These are phyloP conservation scores for Gossypium longicalyx DNA, from an alignment of 345 rosid genomes.

Conservation along the genomic window DNA sequence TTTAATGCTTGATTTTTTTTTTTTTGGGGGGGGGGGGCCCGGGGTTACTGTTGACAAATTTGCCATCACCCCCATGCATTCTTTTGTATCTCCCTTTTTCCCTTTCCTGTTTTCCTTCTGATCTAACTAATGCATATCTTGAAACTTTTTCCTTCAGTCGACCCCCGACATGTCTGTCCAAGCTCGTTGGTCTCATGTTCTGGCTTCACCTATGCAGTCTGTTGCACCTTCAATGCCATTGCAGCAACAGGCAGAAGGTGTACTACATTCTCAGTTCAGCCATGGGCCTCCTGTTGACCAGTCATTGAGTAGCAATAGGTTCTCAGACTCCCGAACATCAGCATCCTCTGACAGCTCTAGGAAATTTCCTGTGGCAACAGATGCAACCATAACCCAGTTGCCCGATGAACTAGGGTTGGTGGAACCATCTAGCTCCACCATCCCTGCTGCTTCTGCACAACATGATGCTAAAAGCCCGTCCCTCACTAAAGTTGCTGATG, in stretches of 20 bases:
- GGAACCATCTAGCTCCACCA: conserved; percentile 45
- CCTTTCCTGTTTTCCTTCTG: no score
- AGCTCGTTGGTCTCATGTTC: conserved; percentile 79
- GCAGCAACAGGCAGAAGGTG: conserved; percentile 57
- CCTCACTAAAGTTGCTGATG: not conserved
- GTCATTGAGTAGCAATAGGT: conserved; percentile 41
- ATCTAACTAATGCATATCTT: conserved; percentile 12
- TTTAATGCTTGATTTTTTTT: not conserved
- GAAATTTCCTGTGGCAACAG: conserved; percentile 29
- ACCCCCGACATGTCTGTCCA: conserved; percentile 66
- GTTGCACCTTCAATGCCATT: conserved; percentile 47
- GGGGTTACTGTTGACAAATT: no score
- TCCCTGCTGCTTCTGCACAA: conserved; percentile 33
- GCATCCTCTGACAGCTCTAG: conserved; percentile 32
- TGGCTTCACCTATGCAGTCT: conserved; percentile 49
- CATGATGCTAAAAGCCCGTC: conserved; percentile 14
- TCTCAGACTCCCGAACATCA: conserved; percentile 40
- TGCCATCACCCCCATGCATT: no score
- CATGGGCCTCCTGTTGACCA: conserved; percentile 50
- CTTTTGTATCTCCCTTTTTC: no score
- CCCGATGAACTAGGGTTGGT: conserved; percentile 58
- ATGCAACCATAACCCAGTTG: conserved; percentile 38
- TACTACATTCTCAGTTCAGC: conserved; percentile 51
- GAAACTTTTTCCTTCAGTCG: conserved; percentile 42
- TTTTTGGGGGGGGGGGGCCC: accelerated